phyloP scores from a whole-genome alignment of 1,284 basidiomycete genomes.

The Bondarzewia mesenterica region DNA sequence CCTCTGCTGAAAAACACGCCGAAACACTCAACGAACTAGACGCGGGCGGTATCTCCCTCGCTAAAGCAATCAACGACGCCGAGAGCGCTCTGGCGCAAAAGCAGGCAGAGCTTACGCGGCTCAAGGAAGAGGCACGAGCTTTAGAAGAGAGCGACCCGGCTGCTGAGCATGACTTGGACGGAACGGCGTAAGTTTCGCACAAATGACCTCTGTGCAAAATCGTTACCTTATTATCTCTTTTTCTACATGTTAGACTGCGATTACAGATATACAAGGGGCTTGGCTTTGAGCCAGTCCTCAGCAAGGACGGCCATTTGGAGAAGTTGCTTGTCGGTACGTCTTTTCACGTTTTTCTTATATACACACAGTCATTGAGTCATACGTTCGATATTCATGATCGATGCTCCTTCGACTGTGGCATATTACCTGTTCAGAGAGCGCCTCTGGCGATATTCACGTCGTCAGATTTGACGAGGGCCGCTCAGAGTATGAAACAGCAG shows the following conservation, averaged over 20 bases:
- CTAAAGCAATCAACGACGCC: constrained; percentile 67
- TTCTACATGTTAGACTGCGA: constrained; percentile 39
- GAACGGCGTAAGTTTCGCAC: constrained; percentile 48
- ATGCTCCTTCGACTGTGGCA: constrained; percentile 17
- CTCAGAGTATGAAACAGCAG: constrained; percentile 25
- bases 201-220: background rate
- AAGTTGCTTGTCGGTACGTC: constrained; percentile 66
- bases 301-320: constrained; percentile 37
- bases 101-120: constrained; percentile 56
- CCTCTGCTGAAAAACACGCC: constrained; percentile 56
- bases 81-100: constrained; percentile 56
- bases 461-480: constrained; percentile 23
- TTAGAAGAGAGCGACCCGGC: constrained; percentile 67
- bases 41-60: constrained; percentile 50
- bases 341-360: background rate
- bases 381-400: too few relatives aligned
- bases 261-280: constrained; percentile 59
- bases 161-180: constrained; percentile 61
- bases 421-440: constrained; percentile 6
- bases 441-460: constrained; percentile 51
- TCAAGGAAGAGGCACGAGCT: constrained; percentile 52
- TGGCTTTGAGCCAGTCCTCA: constrained; percentile 58
- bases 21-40: constrained; percentile 59
- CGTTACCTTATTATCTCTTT: background rate
- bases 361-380: too few relatives aligned